Percentiles rank a stretch among this genome's conserved stretches.
Conservation (phyloP, 2,329 filamentous ascomycete genomes). For the Epichloe aotearoae region DNA sequence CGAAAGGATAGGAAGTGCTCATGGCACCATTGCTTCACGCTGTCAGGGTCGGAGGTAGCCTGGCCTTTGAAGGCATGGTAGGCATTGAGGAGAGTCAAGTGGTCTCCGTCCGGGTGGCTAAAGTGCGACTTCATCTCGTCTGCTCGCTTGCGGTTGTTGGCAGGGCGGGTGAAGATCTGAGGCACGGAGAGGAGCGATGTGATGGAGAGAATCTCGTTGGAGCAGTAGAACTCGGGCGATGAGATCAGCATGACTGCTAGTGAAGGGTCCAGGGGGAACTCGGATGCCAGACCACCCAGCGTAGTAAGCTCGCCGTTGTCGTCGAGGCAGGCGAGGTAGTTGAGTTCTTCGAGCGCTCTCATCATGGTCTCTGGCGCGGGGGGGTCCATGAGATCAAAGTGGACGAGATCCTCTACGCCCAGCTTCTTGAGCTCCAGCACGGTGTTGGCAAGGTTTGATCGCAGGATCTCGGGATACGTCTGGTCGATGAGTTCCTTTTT, state of each 20-base stretch:
- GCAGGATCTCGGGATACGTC: slow-evolving; percentile 89
- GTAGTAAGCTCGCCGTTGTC: slow-evolving; percentile 88
- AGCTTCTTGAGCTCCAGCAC: slow-evolving; percentile 96
- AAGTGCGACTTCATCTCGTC: slow-evolving; percentile 97
- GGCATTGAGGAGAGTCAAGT: slow-evolving; percentile 90
- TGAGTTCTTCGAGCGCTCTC: slow-evolving; percentile 92
- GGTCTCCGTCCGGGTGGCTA: slow-evolving; percentile 84
- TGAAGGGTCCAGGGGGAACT: slow-evolving; percentile 83
- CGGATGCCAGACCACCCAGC: slow-evolving; percentile 76
- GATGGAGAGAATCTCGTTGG: slow-evolving; percentile 93
- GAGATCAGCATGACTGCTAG: slow-evolving; percentile 96
- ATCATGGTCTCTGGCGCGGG: slow-evolving; percentile 97
- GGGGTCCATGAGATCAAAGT: slow-evolving; percentile 99
- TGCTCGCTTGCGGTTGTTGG: slow-evolving; percentile 72
- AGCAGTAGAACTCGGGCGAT: slow-evolving; percentile 96
- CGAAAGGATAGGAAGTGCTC: slow-evolving; percentile 89
- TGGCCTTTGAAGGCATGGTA: slow-evolving; percentile 91
- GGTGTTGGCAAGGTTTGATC: slow-evolving; percentile 88
- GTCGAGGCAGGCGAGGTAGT: slow-evolving; percentile 91
- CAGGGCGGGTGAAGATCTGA: slow-evolving; percentile 82
- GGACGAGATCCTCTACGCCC: slow-evolving; percentile 86
- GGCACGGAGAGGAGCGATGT: slow-evolving; percentile 89
- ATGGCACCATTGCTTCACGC: slow-evolving; percentile 86
- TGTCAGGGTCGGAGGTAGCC: slow-evolving; percentile 43
- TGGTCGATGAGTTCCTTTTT: slow-evolving; percentile 97